phyloP scores from a whole-genome alignment of 306 rosid species.

The Cotoneaster glaucophyllus region DNA sequence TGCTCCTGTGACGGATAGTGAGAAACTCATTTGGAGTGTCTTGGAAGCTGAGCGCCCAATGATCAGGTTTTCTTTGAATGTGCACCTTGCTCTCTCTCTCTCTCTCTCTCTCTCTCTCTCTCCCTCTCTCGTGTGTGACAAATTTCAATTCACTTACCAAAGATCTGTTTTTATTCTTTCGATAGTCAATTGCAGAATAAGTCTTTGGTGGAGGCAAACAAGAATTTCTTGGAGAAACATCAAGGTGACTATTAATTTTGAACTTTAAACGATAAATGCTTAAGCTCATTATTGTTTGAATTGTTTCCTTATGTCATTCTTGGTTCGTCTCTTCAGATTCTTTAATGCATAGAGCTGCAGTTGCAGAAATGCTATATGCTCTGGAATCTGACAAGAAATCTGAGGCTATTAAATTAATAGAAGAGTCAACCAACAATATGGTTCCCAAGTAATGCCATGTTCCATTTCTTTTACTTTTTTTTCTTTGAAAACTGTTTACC shows the following conservation, averaged over 20 bases:
- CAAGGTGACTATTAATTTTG: slow-evolving; percentile 42
- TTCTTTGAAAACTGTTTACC: slow-evolving; percentile 12
- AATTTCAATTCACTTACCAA: background rate
- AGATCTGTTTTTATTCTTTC: slow-evolving; percentile 17
- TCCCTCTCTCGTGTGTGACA: background rate
- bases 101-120: background rate
- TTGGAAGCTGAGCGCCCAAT: slow-evolving; percentile 81
- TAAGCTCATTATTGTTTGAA: background rate
- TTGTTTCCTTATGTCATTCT: slow-evolving; percentile 10
- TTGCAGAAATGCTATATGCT: slow-evolving; percentile 62
- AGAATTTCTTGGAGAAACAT: slow-evolving; percentile 65
- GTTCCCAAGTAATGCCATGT: slow-evolving; percentile 45
- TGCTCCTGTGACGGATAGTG: slow-evolving; percentile 60
- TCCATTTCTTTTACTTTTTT: background rate
- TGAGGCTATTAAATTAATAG: slow-evolving; percentile 72
- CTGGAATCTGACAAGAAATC: slow-evolving; percentile 60
- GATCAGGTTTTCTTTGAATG: slow-evolving; percentile 51
- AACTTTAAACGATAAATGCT: background rate
- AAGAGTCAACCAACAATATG: slow-evolving; percentile 55
- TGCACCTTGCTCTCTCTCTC: background rate
- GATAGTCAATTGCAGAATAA: slow-evolving; percentile 70
- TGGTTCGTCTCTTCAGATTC: slow-evolving; percentile 48
- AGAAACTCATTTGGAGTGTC: slow-evolving; percentile 83
- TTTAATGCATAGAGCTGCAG: slow-evolving; percentile 87
- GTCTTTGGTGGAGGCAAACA: slow-evolving; percentile 71